phyloP scores from a whole-genome alignment of 371 early-diverging fungal species.

The Syncephalastrum racemosum region DNA sequence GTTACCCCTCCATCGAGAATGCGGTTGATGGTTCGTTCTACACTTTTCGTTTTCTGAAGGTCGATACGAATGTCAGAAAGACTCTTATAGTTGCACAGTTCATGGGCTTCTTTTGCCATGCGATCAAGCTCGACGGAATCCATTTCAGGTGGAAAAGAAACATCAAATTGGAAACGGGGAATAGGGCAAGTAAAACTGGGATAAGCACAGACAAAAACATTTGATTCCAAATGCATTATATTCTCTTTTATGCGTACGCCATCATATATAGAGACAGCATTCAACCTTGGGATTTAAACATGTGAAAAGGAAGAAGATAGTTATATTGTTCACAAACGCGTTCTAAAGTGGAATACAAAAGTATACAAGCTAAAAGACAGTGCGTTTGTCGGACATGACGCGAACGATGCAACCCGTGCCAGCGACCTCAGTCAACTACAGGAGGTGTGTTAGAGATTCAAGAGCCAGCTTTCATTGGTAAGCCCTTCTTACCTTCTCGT shows the following conservation, averaged over 20 bases:
- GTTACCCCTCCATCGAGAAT: conserved; percentile 53
- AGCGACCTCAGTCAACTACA: conserved; percentile 76
- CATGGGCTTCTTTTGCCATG: conserved; percentile 30
- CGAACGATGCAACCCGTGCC: conserved; percentile 89
- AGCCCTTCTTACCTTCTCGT: conserved; percentile 77
- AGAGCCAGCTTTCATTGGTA: conserved; percentile 1
- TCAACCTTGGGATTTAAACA: too few relatives aligned
- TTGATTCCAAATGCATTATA: too few relatives aligned
- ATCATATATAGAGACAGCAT: too few relatives aligned
- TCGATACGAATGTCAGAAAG: conserved; percentile 41
- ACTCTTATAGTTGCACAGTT: conserved; percentile 21
- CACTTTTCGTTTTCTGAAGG: conserved; percentile 40
- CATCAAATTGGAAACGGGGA: too few relatives aligned
- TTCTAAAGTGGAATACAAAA: too few relatives aligned
- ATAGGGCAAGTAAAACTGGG: too few relatives aligned
- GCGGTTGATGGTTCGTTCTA: conserved; percentile 53
- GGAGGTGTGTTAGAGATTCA: conserved; percentile 3
- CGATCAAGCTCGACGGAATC: conserved; percentile 17
- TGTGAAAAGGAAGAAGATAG: too few relatives aligned
- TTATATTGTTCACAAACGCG: too few relatives aligned
- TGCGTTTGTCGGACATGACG: conserved; percentile 84
- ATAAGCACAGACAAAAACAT: too few relatives aligned
- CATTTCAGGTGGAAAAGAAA: conserved; percentile 9
- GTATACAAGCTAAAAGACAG: conserved; percentile 42
- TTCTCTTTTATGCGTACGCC: too few relatives aligned